Base-by-base conservation (phyloP, 768 basidiomycete species). In the Hirschioporus abietinus region DNA sequence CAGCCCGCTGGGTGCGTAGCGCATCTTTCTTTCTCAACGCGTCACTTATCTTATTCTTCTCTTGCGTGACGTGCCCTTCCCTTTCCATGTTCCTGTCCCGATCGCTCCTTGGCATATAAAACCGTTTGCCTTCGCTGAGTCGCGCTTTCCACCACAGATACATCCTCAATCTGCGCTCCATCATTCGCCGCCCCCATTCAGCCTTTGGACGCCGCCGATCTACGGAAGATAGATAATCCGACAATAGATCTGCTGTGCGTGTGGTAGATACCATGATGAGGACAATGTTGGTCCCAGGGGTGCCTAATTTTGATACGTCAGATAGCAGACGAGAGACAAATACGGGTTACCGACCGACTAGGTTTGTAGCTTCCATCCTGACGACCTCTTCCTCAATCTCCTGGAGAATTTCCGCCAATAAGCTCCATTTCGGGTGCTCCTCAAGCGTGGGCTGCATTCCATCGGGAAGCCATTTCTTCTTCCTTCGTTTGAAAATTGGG, bases 391-490 rank as follows among this genome's bases (percentile, higher is more conserved):
- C 88, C 75, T 99, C 97, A 1, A 95, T 90, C 77, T 99, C 97
- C 63, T 93, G 83, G 59, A 99, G 75, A 0, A 96, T 84, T n/a
- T 94, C 91, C 0, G 88, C 84, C 15, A 99, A 78, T 8, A 96
- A 74, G 66, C 84, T 84, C 96, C 97, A 99, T 75, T 99, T 99
- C 0, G 96, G 96, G 59, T 92, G 83, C 73, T 99, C 97, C 76
- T 99, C 97, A 25, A 98, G 80, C 0, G 95, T 86, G 0, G 94
- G 92, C 60, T 93, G 87, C 75, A 96, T 87, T 0, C 87, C 88
- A 10, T 85, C 81, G 0, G 95, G 92, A 24, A 94, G 73, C 89
- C 93, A 92, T 25, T 75, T 72, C 3, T 83, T 82, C 35, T 42
- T 71, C 75, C 65, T 6, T 35, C n/a, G n/a, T n/a, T n/a, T n/a